Conservation (phyloP, 2,329 filamentous ascomycete genomes). For the Xylaria hypoxylon region DNA sequence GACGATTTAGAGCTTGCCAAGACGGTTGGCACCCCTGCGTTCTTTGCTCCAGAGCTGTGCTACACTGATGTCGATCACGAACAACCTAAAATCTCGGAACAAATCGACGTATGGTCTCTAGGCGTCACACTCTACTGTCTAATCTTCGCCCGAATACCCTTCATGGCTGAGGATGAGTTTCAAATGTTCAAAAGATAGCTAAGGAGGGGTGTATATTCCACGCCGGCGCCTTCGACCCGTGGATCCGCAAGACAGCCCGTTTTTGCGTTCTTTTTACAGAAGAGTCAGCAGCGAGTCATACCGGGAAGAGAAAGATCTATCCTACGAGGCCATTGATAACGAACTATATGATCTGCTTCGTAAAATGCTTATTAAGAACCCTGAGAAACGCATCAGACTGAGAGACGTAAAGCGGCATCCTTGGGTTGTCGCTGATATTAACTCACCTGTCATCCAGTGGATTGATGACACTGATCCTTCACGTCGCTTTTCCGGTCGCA, state of each 20-base stretch:
- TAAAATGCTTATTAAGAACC: slow-evolving; percentile 88
- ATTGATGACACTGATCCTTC: slow-evolving; percentile 94
- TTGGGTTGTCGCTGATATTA: slow-evolving; percentile 86
- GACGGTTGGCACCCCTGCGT: slow-evolving; percentile 96
- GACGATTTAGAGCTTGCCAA: slow-evolving; percentile 97
- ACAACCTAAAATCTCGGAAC: slow-evolving; percentile 84
- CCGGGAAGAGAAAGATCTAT: slow-evolving; percentile 80
- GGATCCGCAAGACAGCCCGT: slow-evolving; percentile 68
- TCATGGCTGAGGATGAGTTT: slow-evolving; percentile 90
- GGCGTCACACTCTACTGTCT: slow-evolving; percentile 97
- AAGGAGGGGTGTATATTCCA: slow-evolving; percentile 91
- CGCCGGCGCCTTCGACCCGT: slow-evolving; percentile 82
- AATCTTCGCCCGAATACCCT: slow-evolving; percentile 92
- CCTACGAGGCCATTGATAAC: slow-evolving; percentile 87
- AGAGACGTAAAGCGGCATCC: slow-evolving; percentile 93
- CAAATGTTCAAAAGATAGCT: slow-evolving; percentile 93
- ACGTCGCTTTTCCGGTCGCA: slow-evolving; percentile 79
- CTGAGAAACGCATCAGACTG: slow-evolving; percentile 86
- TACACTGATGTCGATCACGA: slow-evolving; percentile 80
- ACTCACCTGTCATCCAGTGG: slow-evolving; percentile 78
- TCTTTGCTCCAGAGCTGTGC: slow-evolving; percentile 96
- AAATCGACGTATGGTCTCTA: slow-evolving; percentile 97
- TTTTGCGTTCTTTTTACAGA: slow-evolving; percentile 66
- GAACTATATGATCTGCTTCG: slow-evolving; percentile 81
- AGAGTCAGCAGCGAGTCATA: slow-evolving; percentile 73